Conservation (phyloP, 1,284 basidiomycete genomes). For the Chalciporus piperatoides region DNA sequence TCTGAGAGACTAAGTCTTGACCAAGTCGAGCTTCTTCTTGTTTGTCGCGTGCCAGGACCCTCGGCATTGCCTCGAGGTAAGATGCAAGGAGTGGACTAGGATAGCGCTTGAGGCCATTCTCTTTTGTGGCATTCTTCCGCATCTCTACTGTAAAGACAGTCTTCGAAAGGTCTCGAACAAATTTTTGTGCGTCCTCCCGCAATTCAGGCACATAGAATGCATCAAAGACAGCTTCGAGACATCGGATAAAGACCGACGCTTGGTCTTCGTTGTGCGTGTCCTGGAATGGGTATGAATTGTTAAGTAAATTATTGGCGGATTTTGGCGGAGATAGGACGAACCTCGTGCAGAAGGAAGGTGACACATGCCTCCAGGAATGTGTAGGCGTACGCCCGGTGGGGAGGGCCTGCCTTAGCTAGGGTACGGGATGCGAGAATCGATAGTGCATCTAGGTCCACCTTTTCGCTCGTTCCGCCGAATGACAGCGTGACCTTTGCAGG, state of each 20-base stretch:
- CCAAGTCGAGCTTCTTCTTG: slow-evolving; percentile 58
- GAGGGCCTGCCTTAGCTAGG: slow-evolving; percentile 53
- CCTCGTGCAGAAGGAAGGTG: slow-evolving; percentile 74
- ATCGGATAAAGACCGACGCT: slow-evolving; percentile 68
- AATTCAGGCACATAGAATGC: slow-evolving; percentile 72
- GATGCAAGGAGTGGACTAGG: slow-evolving; percentile 62
- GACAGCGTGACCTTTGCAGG: slow-evolving; percentile 69
- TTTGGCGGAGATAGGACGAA: slow-evolving; percentile 31
- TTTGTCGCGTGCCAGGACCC: slow-evolving; percentile 65
- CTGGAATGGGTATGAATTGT: slow-evolving; percentile 37
- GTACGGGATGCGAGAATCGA: slow-evolving; percentile 70
- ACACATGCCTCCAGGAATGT: slow-evolving; percentile 75
- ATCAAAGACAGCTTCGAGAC: slow-evolving; percentile 79
- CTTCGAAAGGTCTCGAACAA: slow-evolving; percentile 63
- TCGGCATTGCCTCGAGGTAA: slow-evolving; percentile 75
- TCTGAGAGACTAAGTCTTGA: slow-evolving; percentile 53
- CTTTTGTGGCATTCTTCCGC: slow-evolving; percentile 51
- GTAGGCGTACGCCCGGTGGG: slow-evolving; percentile 67
- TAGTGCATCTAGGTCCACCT: slow-evolving; percentile 70
- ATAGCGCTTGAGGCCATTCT: slow-evolving; percentile 51
- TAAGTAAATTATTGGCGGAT: not conserved
- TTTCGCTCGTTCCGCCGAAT: slow-evolving; percentile 70
- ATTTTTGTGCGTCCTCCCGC: slow-evolving; percentile 64
- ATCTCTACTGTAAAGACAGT: slow-evolving; percentile 69
- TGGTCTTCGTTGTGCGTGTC: slow-evolving; percentile 71